Evolutionary conservation across 169 alveolate species (phyloP), one percentile per base, ranked within the genome.

Genomic region (Gregarina niphandrodes): DNA sequence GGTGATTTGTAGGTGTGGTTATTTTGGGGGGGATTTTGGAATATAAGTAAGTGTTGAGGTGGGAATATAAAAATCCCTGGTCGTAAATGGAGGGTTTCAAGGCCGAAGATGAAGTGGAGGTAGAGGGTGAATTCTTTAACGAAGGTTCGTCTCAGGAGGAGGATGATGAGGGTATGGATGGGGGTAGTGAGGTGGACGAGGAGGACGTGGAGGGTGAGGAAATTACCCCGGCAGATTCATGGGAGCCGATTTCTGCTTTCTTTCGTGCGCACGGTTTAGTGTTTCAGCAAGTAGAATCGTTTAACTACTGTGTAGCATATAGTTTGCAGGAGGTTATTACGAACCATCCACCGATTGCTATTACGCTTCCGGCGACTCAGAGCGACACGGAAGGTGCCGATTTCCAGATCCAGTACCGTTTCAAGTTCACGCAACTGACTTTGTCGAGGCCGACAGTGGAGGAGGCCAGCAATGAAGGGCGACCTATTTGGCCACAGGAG

Each of bases 271-370:
- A 53, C 17, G 98, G 98, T 15, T 60, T 91, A 21, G 96, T 87
- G 7, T 76, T 84, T 20, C 95, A 91, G 56, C 91, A 87, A 68
- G 67, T 87, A 13, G 91, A 86, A 37, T 80, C 95, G 22, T 91
- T 80, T 64, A 80, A 91, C 57, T 90, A 89, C 49, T 91, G 85
- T 50, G 70, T 86, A 9, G 77, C 69, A 37, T 78, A 70, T 70
- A 81, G 83, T 51, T 64, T 89, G 67, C 90, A 82, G 57, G 96
- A 85, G 56, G 81, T 85, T 11, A 75, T 89, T 6, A 85, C 77
- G 34, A 93, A 85, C 49, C 84, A 79, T 57, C 91, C 93, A 0
- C 75, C 80, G 1, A 73, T 89, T 16, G 71, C 68, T 44, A 77
- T 78, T 37, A 68, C 52, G 0, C 5, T 37, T 7, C 44, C 0